Evolutionary conservation across 2,329 filamentous ascomycete genomes (phyloP).

Genomic region (Beauveria asiatica): DNA sequence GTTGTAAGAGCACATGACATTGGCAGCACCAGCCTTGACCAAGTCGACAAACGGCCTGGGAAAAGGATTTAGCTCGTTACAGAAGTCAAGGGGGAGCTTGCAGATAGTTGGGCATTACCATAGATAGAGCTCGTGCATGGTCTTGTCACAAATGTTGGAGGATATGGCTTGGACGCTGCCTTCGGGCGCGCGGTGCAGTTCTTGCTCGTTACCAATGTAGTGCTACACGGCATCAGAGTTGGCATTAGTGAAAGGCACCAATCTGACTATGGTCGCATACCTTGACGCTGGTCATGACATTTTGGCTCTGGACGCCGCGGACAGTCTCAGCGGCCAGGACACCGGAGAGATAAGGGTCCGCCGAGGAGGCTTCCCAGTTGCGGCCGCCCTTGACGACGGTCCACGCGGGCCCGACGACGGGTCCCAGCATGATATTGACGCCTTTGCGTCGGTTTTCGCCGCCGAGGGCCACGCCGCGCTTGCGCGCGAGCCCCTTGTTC

Average conservation of each 20-base stretch:
- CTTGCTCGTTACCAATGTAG: constrained; percentile 69
- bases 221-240: constrained; percentile 43
- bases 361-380: constrained; percentile 68
- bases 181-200: constrained; percentile 59
- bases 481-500: constrained; percentile 32
- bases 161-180: constrained; percentile 46
- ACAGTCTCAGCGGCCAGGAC: constrained; percentile 61
- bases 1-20: constrained; percentile 58
- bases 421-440: constrained; percentile 62
- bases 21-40: constrained; percentile 49
- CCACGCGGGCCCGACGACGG: constrained; percentile 62
- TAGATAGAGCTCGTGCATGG: constrained; percentile 55
- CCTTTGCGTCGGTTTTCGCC: constrained; percentile 4
- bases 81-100: neutral
- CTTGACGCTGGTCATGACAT: constrained; percentile 70
- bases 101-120: constrained; percentile 35
- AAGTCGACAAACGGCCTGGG: constrained; percentile 59
- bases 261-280: constrained; percentile 15
- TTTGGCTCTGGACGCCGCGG: constrained; percentile 65
- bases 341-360: constrained; percentile 66
- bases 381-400: constrained; percentile 62
- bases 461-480: constrained; percentile 5
- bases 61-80: too few relatives aligned
- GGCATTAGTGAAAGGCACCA: neutral
- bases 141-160: constrained; percentile 52